Evolutionary conservation across 129 eudicot species (phyloP).

Genomic region (Helichrysum umbraculigerum): DNA sequence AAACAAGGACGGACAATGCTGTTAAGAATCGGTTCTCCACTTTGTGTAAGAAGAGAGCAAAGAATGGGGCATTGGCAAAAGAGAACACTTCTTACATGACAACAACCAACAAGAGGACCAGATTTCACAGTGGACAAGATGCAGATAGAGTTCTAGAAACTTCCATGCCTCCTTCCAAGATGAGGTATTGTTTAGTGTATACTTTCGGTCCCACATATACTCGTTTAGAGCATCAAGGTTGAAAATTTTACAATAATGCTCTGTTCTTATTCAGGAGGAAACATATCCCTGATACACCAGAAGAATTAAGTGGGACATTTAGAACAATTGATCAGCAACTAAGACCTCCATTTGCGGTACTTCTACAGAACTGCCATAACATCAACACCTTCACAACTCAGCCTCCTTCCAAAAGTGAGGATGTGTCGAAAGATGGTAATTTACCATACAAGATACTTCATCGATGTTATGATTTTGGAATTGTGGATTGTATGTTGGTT

Average conservation of each 20-base stretch:
- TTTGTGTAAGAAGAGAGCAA: conserved; percentile 94
- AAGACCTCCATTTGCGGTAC: conserved; percentile 68
- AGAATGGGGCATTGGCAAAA: conserved; percentile 82
- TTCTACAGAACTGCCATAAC: conserved; percentile 55
- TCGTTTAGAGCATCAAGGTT: neutral
- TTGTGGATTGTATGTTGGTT: conserved; percentile 19
- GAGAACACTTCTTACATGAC: conserved; percentile 63
- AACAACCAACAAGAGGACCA: conserved; percentile 73
- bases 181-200: conserved; percentile 52
- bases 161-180: conserved; percentile 56
- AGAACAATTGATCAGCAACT: conserved; percentile 41
- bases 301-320: conserved; percentile 37
- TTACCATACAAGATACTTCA: conserved; percentile 14
- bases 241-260: conserved; percentile 15
- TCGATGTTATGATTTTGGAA: conserved; percentile 17
- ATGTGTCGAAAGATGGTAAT: conserved; percentile 57
- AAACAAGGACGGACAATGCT: conserved; percentile 90
- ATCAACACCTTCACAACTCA: conserved; percentile 37
- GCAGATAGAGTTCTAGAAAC: conserved; percentile 45
- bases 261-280: conserved; percentile 48
- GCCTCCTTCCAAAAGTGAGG: conserved; percentile 33
- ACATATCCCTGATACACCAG: conserved; percentile 48
- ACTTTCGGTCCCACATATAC: neutral
- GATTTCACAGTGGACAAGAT: conserved; percentile 47
- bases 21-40: conserved; percentile 97